Evolutionary conservation across 2,329 filamentous ascomycete species (phyloP).

Genomic region (Cladosporium halotolerans): DNA sequence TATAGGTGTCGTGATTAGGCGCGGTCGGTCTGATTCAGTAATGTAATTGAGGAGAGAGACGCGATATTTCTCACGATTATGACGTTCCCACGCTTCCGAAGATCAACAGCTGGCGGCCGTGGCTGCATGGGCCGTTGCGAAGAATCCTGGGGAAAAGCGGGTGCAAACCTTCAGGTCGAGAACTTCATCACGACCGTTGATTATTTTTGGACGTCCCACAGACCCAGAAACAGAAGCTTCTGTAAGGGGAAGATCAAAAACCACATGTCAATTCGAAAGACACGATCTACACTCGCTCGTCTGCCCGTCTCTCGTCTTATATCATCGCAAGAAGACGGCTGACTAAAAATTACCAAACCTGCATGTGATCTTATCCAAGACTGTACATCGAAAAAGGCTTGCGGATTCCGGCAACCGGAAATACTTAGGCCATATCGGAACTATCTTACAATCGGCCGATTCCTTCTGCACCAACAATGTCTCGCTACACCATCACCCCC

Average conservation of each 20-base stretch:
- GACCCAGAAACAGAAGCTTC: no score
- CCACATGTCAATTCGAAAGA: no score
- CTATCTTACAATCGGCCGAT: neutral
- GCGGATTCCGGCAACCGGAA: neutral
- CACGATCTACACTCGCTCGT: no score
- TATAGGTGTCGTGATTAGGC: no score
- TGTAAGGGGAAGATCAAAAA: no score
- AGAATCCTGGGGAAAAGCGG: neutral
- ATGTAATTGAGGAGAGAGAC: neutral
- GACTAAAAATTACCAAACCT: conserved; percentile 11
- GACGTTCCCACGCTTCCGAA: neutral
- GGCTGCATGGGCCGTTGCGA: neutral
- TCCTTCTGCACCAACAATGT: conserved; percentile 41
- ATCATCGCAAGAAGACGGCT: neutral
- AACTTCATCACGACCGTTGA: neutral
- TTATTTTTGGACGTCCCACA: no score
- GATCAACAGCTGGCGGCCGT: neutral
- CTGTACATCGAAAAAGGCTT: neutral
- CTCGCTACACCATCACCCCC: conserved; percentile 66
- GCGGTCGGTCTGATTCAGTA: neutral
- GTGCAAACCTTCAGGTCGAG: neutral
- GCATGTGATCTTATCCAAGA: neutral
- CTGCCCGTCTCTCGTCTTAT: neutral
- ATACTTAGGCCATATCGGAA: neutral
- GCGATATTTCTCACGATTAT: neutral